phyloP scores from a whole-genome alignment of 176 grass and related monocot genomes.

The Phyllostachys edulis region DNA sequence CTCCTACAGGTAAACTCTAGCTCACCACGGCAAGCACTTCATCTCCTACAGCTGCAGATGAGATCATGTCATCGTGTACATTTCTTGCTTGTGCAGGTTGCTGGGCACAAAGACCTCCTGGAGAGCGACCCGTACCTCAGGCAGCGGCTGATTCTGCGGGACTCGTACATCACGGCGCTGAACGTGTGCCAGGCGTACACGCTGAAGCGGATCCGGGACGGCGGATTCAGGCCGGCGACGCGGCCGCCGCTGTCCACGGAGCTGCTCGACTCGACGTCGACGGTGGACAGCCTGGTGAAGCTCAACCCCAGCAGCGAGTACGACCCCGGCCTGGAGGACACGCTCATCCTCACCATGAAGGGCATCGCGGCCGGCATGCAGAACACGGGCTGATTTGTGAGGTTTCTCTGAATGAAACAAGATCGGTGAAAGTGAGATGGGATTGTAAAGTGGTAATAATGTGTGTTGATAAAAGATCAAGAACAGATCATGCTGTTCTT shows the following conservation, averaged over 20 bases:
- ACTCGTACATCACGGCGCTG: constrained; percentile 72
- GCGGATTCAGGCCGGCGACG: constrained; percentile 31
- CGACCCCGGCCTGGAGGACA: constrained; percentile 74
- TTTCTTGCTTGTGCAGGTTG: constrained; percentile 41
- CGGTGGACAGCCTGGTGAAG: constrained; percentile 53
- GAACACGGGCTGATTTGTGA: constrained; percentile 56
- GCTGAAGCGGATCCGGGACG: constrained; percentile 59
- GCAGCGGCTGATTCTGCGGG: constrained; percentile 63
- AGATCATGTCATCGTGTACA: not conserved
- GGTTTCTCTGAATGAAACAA: not conserved
- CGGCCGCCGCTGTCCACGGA: constrained; percentile 47
- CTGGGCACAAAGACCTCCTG: constrained; percentile 57
- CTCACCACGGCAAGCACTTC: not conserved
- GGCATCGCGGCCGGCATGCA: constrained; percentile 70
- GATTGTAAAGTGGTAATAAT: no score
- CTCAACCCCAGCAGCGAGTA: constrained; percentile 64
- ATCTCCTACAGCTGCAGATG: not conserved
- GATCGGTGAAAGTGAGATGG: not conserved
- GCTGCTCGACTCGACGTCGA: constrained; percentile 22
- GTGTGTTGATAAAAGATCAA: not conserved
- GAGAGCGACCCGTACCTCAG: constrained; percentile 61
- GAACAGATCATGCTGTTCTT: not conserved
- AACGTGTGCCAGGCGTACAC: constrained; percentile 76
- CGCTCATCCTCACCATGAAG: constrained; percentile 86
- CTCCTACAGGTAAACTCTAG: constrained; percentile 40